Base-by-base conservation (phyloP, 805 yeast genomes). In the Candida ulmi region DNA sequence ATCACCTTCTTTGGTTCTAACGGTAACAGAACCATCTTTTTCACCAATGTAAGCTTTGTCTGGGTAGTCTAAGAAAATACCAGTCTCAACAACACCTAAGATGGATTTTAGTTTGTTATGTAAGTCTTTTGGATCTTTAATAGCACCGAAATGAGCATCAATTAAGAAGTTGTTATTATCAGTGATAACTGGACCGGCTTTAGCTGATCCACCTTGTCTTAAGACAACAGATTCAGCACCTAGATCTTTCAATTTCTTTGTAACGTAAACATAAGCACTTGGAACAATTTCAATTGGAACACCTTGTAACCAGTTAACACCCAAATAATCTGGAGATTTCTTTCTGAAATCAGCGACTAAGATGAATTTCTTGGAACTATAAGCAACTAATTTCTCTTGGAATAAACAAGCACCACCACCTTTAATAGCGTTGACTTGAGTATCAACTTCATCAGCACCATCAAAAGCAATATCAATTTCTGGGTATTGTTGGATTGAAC, bases 321-420 rank as follows among this genome's bases (percentile, higher is more conserved):
- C 98, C 51, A 93, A 72, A 33, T 61, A 58, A 27, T 69, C 57
- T 18, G 76, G 71, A 17, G 95, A 79, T 55, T 78, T 81, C 66
- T 93, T 93, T 56, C 96, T 72, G 59, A 78, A 83, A 63, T 93
- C 99, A 2, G 98, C 99, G 37, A 93, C 97, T 17, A 91, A 72
- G 21, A 93, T 69, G 56, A 91, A 88, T 52, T 74, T 75, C 42
- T 74, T 67, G 3, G 96, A 79, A 45, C 87, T 78, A 41, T 77
- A 73, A 15, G 96, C 96, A 12, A 93, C 96, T 39, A 93, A 71
- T 65, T 93, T 93, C 62, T 93, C 99, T 66, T 91, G 99, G 66
- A 93, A 83, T 46, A 88, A 70, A 62, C 99, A 93, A 2, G 97
- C 99, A 31, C 99, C 99, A 36, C 99, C 99, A 50, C 99, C 99